Percentiles rank a stretch among this genome's conserved stretches.
Conservation (phyloP, 768 basidiomycete species). For the Mycena venus region DNA sequence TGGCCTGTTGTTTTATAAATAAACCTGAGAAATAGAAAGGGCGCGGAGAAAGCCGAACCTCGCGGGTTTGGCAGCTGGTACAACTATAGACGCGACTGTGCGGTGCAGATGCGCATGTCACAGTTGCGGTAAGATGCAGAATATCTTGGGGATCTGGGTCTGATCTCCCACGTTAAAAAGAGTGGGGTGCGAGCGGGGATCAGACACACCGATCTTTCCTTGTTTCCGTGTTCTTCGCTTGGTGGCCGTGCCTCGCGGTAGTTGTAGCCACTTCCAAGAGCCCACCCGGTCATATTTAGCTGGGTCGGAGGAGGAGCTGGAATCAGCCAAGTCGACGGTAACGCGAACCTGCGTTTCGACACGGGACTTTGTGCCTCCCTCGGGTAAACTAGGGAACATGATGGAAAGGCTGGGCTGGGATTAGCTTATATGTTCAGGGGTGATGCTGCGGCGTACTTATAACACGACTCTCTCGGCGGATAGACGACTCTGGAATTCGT, state of each 20-base stretch:
- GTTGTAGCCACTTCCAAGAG: constrained; percentile 90
- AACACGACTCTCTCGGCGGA: constrained; percentile 82
- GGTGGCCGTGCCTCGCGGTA: constrained; percentile 86
- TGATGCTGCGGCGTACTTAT: constrained; percentile 62
- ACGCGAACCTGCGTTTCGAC: constrained; percentile 97
- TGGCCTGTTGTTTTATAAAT: constrained; percentile 67
- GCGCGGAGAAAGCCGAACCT: constrained; percentile 60
- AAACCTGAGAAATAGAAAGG: constrained; percentile 10
- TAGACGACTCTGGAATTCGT: constrained; percentile 72
- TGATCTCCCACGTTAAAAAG: constrained; percentile 45
- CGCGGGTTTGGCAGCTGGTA: constrained; percentile 89
- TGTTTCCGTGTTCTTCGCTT: constrained; percentile 89
- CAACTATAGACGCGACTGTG: constrained; percentile 84
- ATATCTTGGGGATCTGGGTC: constrained; percentile 79
- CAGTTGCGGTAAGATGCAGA: constrained; percentile 77
- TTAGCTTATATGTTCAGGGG: constrained; percentile 7
- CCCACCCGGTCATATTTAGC: constrained; percentile 83
- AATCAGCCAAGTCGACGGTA: constrained; percentile 81
- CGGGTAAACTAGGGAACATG: constrained; percentile 86
- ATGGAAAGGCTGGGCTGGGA: constrained; percentile 73
- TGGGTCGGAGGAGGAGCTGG: constrained; percentile 72
- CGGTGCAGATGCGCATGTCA: constrained; percentile 87
- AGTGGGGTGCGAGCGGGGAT: neutral
- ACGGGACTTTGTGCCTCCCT: constrained; percentile 87
- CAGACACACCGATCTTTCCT: constrained; percentile 77